Percentiles rank a stretch among this genome's conserved stretches.
Evolutionary conservation across 2,329 filamentous ascomycete genomes (phyloP).

Genomic region (Chaetomiaceae sp.): DNA sequence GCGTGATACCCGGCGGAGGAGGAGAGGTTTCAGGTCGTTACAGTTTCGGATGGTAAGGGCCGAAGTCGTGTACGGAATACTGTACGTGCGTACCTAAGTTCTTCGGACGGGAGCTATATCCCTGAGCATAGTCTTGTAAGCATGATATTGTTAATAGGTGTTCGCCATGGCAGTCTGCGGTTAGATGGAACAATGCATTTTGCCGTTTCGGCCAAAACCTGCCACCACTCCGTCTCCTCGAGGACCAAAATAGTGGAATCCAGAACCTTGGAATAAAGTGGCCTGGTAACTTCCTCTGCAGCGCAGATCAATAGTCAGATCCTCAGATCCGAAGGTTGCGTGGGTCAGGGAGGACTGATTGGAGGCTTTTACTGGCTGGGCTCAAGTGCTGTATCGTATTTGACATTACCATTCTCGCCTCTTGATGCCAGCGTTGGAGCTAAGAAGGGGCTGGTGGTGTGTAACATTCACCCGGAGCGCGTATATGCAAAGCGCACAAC

Average conservation of each 20-base stretch:
- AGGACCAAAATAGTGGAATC: background rate
- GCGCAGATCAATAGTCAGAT: conserved; percentile 1
- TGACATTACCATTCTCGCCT: background rate
- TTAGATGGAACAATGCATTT: background rate
- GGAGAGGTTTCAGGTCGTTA: background rate
- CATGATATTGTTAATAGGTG: background rate
- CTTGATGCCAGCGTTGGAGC: no score
- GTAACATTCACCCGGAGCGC: no score
- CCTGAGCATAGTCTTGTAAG: background rate
- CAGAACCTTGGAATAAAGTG: background rate
- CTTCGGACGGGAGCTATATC: background rate
- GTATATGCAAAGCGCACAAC: no score
- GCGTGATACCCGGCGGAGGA: background rate
- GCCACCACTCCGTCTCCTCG: no score
- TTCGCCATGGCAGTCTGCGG: background rate
- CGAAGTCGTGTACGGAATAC: background rate
- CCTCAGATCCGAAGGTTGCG: background rate
- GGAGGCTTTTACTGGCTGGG: no score
- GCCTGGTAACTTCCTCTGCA: background rate
- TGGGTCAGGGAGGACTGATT: no score
- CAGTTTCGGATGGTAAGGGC: background rate
- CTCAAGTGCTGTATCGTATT: conserved; percentile 1
- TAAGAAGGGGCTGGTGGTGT: no score
- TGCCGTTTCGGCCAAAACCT: background rate
- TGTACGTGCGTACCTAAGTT: background rate